Evolutionary conservation across 345 rosid genomes (phyloP), one percentile per base, ranked within the genome.

Genomic region (Lagerstroemia speciosa): DNA sequence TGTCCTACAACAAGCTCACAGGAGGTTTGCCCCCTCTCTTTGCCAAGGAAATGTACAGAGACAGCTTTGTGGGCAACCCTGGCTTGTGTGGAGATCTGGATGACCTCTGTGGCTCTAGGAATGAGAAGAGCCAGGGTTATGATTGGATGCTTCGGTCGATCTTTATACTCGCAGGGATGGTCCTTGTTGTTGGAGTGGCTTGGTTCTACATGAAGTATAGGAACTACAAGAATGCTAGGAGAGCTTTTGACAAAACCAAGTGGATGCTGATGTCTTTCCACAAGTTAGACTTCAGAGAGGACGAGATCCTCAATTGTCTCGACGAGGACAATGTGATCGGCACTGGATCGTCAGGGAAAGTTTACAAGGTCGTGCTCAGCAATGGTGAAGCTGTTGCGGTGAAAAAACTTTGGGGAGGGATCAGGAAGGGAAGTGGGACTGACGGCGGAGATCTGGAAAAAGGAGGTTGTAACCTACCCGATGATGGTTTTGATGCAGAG

Each of bases 221-320:
- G 80, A 81, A 71, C 45, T 88, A 82, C 83, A 82, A 88, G 86
- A 83, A 82, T 67, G 87, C 81, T 40, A 69, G 60, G 77, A 86
- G 75, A 75, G 87, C 86, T 3, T 70, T 78, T 24, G 98, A 94
- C 62, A 92, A 83, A 74, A 78, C 98, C 7, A 94, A 87, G 73
- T 94, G 99, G 99, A 89, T 95, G 5, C 62, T 94, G 53, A 94
- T 89, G 96, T 92, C 99, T 3, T 94, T 94, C 70, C 99, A 94
- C 72, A 92, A 94, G 71, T 80, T 94, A 15, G 97, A 91, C 34
- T 94, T 92, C 74, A 92, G 88, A 8, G 99, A 94, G 69, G 75
- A 81, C 26, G 99, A 94, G 88, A 92, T 94, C 69, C 71, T 94
- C 53, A 89, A 86, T 65, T 79, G 81, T 58, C 87, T 94, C 9